Evolutionary conservation across 805 yeast genomes (phyloP).

Genomic region (Wickerhamiella kazuoi): DNA sequence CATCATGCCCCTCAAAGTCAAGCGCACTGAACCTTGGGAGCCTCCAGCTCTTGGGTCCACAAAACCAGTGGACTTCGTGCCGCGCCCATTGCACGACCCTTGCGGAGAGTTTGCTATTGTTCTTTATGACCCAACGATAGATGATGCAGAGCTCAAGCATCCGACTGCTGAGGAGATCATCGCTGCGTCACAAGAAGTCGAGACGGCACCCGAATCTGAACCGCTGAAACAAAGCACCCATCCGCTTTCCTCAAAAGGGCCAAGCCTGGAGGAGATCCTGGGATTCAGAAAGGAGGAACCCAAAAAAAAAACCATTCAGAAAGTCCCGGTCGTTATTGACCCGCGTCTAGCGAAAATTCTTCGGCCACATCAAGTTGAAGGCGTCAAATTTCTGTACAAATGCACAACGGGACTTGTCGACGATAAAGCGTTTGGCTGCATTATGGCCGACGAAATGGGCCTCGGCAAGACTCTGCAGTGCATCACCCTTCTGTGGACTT

Average conservation of each 20-base stretch:
- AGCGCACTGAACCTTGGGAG: conserved; percentile 7
- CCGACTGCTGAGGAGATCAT: conserved; percentile 1
- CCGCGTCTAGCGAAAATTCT: conserved; percentile 68
- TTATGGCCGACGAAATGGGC: conserved; percentile 98
- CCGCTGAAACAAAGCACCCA: not conserved
- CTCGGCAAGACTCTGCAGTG: conserved; percentile 84
- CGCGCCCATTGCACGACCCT: conserved; percentile 91
- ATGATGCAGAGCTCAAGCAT: conserved; percentile 22
- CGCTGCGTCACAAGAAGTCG: conserved; percentile 10
- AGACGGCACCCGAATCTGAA: conserved; percentile 6
- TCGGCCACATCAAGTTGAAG: conserved; percentile 93
- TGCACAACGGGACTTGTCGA: conserved; percentile 69
- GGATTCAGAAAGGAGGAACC: conserved; percentile 42
- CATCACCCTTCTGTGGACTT: conserved; percentile 79
- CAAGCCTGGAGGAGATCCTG: conserved; percentile 59
- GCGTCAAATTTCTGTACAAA: conserved; percentile 75
- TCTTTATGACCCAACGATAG: conserved; percentile 86
- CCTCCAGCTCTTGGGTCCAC: conserved; percentile 80
- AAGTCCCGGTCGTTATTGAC: conserved; percentile 92
- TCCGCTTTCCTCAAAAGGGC: conserved; percentile 5
- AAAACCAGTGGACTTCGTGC: conserved; percentile 47
- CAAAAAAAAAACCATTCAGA: conserved; percentile 40
- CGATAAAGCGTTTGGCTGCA: conserved; percentile 72
- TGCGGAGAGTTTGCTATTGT: conserved; percentile 85
- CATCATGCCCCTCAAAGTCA: conserved; percentile 9